Evolutionary conservation across 2,329 filamentous ascomycete genomes (phyloP), one percentile per base, ranked within the genome.

Genomic region (Hypomyces rosellus): DNA sequence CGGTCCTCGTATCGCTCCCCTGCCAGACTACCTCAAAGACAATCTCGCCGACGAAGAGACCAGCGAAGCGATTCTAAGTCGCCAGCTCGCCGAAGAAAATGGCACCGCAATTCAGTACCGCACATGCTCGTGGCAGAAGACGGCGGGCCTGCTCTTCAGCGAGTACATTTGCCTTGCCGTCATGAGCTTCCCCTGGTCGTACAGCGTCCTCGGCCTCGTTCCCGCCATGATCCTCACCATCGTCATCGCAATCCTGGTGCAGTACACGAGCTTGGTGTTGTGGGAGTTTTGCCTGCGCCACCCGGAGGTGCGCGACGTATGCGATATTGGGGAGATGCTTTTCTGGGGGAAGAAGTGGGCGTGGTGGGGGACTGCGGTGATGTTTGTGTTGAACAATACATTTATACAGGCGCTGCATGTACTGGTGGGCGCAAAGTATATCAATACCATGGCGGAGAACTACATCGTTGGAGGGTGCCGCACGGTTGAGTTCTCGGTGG

Each of bases 141-240:
- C 91, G 48, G 89, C 91, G 0, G 89, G 86, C 1, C 68, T 96
- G 59, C 81, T 96, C 46, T 96, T 96, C 70, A 93, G 89, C 46
- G 91, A 96, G 74, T 96, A 96, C 67, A 96, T 96, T 53, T 95
- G 89, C 66, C 72, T 96, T 69, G 65, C 81, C 52, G 96, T 96
- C 64, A 96, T 96, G 90, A 95, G 88, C 46, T 96, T 96, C 59
- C 91, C 91, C 0, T 95, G 88, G 78, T 95, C 89, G 0, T 96
- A 96, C 69, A 88, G 89, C 40, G 73, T 92, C 25, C 79, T 96
- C 7, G 91, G 91, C 7, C 77, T 96, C 14, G 88, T 96, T 1
- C 90, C 91, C 0, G 90, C 76, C 20, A 68, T 96, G 48, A 92
- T 96, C 54, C 65, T 95, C 63, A 96, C 91, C 0, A 75, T 87